These are phyloP conservation scores for Neopestalotiopsis clavispora DNA, from an alignment of 2,329 filamentous ascomycete species.

Conservation along the genomic window DNA sequence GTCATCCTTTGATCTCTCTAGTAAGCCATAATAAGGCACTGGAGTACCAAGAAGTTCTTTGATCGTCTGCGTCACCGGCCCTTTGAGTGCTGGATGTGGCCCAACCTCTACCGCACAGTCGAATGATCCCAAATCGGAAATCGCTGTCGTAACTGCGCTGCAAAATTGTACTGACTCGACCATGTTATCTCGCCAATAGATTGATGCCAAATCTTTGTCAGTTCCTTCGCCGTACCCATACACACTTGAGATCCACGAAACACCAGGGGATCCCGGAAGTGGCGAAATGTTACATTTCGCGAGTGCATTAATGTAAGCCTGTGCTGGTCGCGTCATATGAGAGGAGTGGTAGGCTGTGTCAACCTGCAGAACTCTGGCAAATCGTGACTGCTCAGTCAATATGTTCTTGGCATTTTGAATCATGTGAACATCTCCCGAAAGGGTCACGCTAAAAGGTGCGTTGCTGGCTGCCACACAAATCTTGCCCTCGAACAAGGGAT, in stretches of 20 bases:
- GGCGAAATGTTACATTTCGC: conserved; percentile 33
- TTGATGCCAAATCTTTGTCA: conserved; percentile 26
- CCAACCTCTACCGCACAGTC: conserved; percentile 36
- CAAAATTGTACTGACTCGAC: conserved; percentile 44
- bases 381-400: conserved; percentile 29
- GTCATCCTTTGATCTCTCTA: conserved; percentile 30
- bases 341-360: conserved; percentile 55
- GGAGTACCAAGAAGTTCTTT: conserved; percentile 23
- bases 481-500: conserved; percentile 26
- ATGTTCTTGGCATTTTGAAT: conserved; percentile 26
- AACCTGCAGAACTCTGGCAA: conserved; percentile 42
- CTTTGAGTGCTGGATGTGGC: conserved; percentile 33
- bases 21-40: conserved; percentile 28
- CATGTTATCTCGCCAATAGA: conserved; percentile 50
- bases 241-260: conserved; percentile 47
- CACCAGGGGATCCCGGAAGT: conserved; percentile 26
- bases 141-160: conserved; percentile 35
- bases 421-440: conserved; percentile 33
- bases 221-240: conserved; percentile 27
- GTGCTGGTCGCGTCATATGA: conserved; percentile 46
- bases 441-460: conserved; percentile 31
- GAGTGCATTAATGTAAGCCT: conserved; percentile 39
- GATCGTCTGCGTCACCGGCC: conserved; percentile 30
- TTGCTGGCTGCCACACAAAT: conserved; percentile 35
- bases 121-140: conserved; percentile 27